These are phyloP conservation scores for Colletotrichum sp. DNA, from an alignment of 2,329 filamentous ascomycete genomes.

Conservation along the genomic window DNA sequence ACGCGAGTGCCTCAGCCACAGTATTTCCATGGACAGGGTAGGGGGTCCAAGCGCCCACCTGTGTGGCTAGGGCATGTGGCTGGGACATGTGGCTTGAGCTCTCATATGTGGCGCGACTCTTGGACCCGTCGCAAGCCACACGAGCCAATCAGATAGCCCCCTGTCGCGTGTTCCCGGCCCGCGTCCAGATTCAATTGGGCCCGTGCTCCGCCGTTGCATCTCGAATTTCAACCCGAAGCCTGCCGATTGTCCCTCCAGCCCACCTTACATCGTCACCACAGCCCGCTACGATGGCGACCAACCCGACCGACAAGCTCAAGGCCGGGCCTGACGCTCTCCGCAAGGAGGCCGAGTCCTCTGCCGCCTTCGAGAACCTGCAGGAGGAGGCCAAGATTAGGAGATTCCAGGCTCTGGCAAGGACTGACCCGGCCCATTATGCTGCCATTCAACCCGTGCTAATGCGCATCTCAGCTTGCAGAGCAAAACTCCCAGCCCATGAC, in stretches of 20 bases:
- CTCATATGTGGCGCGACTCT: background rate
- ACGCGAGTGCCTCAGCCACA: background rate
- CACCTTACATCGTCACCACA: constrained; percentile 25
- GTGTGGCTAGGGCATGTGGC: background rate
- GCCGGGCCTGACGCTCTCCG: constrained; percentile 40
- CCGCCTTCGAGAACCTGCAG: constrained; percentile 37
- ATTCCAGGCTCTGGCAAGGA: constrained; percentile 39
- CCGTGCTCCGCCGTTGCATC: constrained; percentile 10
- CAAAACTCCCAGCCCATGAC: constrained; percentile 68
- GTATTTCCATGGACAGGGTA: background rate
- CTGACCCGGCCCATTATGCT: background rate
- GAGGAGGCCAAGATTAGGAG: constrained; percentile 44
- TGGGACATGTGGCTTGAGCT: background rate
- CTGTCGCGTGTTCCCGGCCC: background rate
- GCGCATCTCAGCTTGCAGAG: constrained; percentile 7
- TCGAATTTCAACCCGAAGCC: constrained; percentile 16
- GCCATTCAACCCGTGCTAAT: background rate
- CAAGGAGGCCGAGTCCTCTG: constrained; percentile 40
- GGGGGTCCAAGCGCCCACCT: background rate
- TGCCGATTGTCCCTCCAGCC: constrained; percentile 14
- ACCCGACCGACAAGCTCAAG: constrained; percentile 44
- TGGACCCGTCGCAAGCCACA: background rate
- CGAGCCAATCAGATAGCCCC: background rate
- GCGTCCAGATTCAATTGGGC: background rate
- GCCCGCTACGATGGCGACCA: constrained; percentile 33